Base-by-base conservation (phyloP, 163 green algal species). In the Botryococcus braunii region DNA sequence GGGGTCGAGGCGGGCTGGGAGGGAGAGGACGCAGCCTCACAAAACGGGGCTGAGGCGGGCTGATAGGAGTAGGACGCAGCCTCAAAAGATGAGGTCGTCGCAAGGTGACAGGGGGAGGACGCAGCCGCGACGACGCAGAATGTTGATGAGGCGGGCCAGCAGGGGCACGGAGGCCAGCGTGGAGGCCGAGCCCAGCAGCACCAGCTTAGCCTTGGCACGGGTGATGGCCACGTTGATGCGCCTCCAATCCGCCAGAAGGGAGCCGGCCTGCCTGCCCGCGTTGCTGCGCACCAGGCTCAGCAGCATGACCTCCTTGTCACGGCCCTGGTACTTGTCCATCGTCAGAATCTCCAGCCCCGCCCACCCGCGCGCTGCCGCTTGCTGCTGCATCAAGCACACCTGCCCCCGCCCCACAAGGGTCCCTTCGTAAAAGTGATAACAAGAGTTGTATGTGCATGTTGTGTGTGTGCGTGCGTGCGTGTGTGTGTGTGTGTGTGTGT, bases 261-360 rank as follows among this genome's bases (percentile, higher is more conserved):
- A 69, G 2, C 88, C 89, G 46, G 84, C 71, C 8, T 61, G 38
- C 2, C 70, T 40, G 5, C 49, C 27, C 13, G 27, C n/a, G 37
- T 83, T 78, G 57, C 56, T 72, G 4, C 75, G 68, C 62, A 69
- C 63, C 4, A 98, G 81, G 0, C 86, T 95, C 35, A 97, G 55
- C 27, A 97, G 38, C 0, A 97, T 74, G 36, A 69, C 83, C 0
- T 83, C 62, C 78, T 96, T 96, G 80, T 99, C 94, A n/a, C 91
- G 78, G 1, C 94, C 94, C 79, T 98, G 92, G 70, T 81, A 93
- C 57, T 86, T 88, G 78, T 99, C 94, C 2, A 98, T 76, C 0
- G 93, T 99, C 52, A 95, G 69, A 35, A 84, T 82, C 74, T 97
- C 88, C 5, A 95, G 69, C 4, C 46, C 69, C n/a, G 47, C 47